Conservation (phyloP, 2,329 filamentous ascomycete genomes). For the Phaeoacremonium minimum region DNA sequence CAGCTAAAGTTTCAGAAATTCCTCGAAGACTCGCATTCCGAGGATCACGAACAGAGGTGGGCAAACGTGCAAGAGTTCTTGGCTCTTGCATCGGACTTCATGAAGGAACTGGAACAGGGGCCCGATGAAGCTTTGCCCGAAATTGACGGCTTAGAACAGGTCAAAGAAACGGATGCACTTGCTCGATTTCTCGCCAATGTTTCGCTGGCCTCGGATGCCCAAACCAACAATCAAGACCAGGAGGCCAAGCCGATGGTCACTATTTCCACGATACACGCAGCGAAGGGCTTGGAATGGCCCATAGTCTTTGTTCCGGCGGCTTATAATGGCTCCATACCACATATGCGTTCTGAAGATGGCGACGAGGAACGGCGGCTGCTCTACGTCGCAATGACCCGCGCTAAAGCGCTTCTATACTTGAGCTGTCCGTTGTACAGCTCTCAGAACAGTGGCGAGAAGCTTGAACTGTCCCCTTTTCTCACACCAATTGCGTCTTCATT, state of each 20-base stretch:
- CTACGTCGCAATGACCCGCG: slow-evolving; percentile 96
- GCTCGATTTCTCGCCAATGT: slow-evolving; percentile 86
- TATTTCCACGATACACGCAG: slow-evolving; percentile 92
- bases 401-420: slow-evolving; percentile 79
- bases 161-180: slow-evolving; percentile 58
- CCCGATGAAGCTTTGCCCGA: slow-evolving; percentile 57
- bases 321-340: slow-evolving; percentile 87
- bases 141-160: slow-evolving; percentile 69
- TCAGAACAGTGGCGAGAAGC: slow-evolving; percentile 50
- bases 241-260: slow-evolving; percentile 65
- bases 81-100: slow-evolving; percentile 70
- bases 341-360: slow-evolving; percentile 77
- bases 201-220: slow-evolving; percentile 75
- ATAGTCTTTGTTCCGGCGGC: slow-evolving; percentile 88
- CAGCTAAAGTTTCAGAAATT: slow-evolving; percentile 72
- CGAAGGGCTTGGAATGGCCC: slow-evolving; percentile 95
- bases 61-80: slow-evolving; percentile 88
- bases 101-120: slow-evolving; percentile 31
- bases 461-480: slow-evolving; percentile 70
- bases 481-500: slow-evolving; percentile 46
- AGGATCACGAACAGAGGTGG: slow-evolving; percentile 77
- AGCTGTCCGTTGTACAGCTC: slow-evolving; percentile 72
- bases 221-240: slow-evolving; percentile 55
- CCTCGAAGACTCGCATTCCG: slow-evolving; percentile 64
- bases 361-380: slow-evolving; percentile 85